Conservation (phyloP, 169 alveolate genomes). For the Plasmodium cynomolgi region DNA sequence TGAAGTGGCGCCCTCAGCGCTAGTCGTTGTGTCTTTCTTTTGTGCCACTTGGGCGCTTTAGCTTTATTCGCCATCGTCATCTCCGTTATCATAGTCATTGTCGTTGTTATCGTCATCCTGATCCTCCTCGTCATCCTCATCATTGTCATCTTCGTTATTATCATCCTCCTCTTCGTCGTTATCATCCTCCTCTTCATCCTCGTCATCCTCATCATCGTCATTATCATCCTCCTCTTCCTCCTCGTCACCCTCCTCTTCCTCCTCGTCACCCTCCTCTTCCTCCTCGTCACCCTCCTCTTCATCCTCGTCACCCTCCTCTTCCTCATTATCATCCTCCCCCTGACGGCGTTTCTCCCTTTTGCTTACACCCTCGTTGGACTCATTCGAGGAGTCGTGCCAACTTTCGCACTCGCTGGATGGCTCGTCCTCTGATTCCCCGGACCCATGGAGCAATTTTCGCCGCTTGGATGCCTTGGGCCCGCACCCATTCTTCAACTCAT, state of each 20-base stretch:
- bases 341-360: neutral
- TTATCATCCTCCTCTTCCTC: neutral
- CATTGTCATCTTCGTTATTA: neutral
- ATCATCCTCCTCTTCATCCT: neutral
- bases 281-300: conserved; percentile 16
- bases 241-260: neutral
- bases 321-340: neutral
- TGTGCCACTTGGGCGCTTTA: neutral
- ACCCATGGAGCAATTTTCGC: neutral
- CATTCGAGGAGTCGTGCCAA: neutral
- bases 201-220: neutral
- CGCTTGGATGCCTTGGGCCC: conserved; percentile 6
- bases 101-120: neutral
- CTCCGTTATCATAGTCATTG: neutral
- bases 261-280: neutral
- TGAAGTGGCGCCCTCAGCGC: neutral
- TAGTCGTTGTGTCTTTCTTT: neutral
- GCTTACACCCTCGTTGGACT: conserved; percentile 1
- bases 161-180: neutral
- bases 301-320: neutral
- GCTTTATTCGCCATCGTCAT: neutral
- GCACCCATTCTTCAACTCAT: neutral
- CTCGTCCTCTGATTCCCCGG: conserved; percentile 9
- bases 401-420: conserved; percentile 21
- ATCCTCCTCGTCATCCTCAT: neutral